Base-by-base conservation (phyloP, 2,329 filamentous ascomycete genomes). In the Leptographium radiaticola region DNA sequence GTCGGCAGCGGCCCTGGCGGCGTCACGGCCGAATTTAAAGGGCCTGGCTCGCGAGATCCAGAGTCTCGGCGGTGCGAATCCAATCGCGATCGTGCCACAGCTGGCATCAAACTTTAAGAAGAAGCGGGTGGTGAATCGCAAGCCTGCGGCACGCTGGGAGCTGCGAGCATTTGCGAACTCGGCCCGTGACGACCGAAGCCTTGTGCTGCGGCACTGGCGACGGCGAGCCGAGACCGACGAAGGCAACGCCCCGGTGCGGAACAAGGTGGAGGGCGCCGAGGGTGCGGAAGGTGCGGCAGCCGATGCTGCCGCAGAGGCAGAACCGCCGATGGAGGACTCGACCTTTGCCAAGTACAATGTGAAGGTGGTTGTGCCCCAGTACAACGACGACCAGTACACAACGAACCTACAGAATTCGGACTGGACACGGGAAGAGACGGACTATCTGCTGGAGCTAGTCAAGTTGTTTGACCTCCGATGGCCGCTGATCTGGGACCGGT, bases 401-500 rank as follows among this genome's bases (percentile, higher is more conserved):
- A 75, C 81, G 55, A 80, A 86, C 57, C 70, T 98, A 51, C 77
- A 82, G 61, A 85, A 76, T 63, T 73, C 80, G 15, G 83, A 91
- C 61, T 98, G 93, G 93, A 84, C 86, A 15, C 88, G 86, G 63
- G 85, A 93, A 62, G 93, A 98, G 70, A 98, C 93, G 10, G 89
- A 96, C 65, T 96, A 96, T 64, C 70, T 98, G 58, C 78, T 97
- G 65, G 73, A 80, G 4, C 66, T 91, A 39, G 87, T 81, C 15
- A 77, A 77, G 55, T 85, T 90, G 48, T 95, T 83, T 64, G 89
- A 95, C 64, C 76, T 95, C 56, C 84, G 93, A 60, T 98, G 93
- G 89, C 79, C 91, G 4, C 68, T 97, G 16, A 87, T 98, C 56
- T 88, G 85, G 75, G 93, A 98, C 67, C 86, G 91, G 55, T 98